A percentile compares a stretch with the other conserved stretches of the same genome.
These are phyloP conservation scores for Euphorbia lathyris DNA, from an alignment of 345 rosid species.

Conservation along the genomic window DNA sequence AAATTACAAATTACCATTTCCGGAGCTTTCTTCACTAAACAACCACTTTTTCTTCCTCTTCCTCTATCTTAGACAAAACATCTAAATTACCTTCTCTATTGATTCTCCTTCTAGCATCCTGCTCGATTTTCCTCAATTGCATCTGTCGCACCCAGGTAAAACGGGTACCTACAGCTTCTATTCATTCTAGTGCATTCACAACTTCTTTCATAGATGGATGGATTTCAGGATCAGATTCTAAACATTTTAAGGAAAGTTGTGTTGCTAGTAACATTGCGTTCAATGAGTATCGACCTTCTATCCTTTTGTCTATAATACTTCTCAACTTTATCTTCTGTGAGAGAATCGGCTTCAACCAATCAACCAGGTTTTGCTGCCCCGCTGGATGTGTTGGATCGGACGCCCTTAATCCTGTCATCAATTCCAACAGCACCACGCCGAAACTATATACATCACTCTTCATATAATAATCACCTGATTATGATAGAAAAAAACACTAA, in stretches of 20 bases:
- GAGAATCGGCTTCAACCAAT: conserved; percentile 49
- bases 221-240: not conserved
- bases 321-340: conserved; percentile 40
- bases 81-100: too few relatives aligned
- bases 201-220: conserved; percentile 66
- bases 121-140: conserved; percentile 18
- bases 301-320: conserved; percentile 32
- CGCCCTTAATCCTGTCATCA: conserved; percentile 53
- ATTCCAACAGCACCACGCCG: conserved; percentile 62
- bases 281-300: too few relatives aligned
- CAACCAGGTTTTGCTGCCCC: conserved; percentile 47
- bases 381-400: conserved; percentile 44
- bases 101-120: too few relatives aligned
- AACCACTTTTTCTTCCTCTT: too few relatives aligned
- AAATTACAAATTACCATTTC: too few relatives aligned
- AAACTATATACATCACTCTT: conserved; percentile 72
- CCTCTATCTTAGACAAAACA: too few relatives aligned
- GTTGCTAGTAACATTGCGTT: too few relatives aligned
- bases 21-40: too few relatives aligned
- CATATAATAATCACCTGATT: conserved; percentile 53
- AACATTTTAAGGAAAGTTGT: too few relatives aligned
- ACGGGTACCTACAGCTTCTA: too few relatives aligned
- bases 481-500: not conserved
- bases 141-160: too few relatives aligned
- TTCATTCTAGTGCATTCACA: conserved; percentile 46